These are phyloP conservation scores for Pezicula rhizophila DNA, from an alignment of 2,329 filamentous ascomycete genomes.

Conservation along the genomic window DNA sequence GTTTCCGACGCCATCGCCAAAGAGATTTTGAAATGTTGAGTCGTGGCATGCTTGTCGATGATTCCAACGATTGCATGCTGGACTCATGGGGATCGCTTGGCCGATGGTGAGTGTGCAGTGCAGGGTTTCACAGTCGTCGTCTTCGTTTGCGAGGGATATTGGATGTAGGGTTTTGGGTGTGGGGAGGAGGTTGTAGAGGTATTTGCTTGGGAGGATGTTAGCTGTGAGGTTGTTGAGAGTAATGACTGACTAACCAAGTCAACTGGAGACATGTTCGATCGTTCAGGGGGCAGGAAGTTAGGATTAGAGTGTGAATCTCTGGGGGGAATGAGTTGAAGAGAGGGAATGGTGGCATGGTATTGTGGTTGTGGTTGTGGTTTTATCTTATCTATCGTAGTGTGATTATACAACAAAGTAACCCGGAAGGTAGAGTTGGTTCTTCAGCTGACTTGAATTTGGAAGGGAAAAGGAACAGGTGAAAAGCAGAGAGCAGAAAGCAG, in stretches of 20 bases:
- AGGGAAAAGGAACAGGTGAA: too few relatives aligned
- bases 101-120: not conserved
- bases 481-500: too few relatives aligned
- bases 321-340: conserved; percentile 18
- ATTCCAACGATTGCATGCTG: not conserved
- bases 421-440: too few relatives aligned
- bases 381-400: not conserved
- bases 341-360: conserved; percentile 7
- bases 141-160: conserved; percentile 10
- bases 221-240: too few relatives aligned
- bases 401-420: too few relatives aligned
- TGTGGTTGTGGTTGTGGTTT: not conserved
- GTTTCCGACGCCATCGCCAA: not conserved
- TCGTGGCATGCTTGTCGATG: conserved; percentile 14
- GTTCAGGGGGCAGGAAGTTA: conserved; percentile 17
- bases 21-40: conserved; percentile 1
- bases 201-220: conserved; percentile 12
- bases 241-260: conserved; percentile 17
- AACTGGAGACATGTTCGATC: conserved; percentile 20
- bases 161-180: not conserved
- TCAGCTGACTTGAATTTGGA: too few relatives aligned
- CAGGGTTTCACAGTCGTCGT: not conserved
- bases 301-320: conserved; percentile 20
- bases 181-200: conserved; percentile 14
- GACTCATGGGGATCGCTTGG: too few relatives aligned